A percentile compares a stretch with the other conserved stretches of the same genome.
These are phyloP conservation scores for Nicotiana sylvestris DNA, from an alignment of 257 asterid species.

Conservation along the genomic window DNA sequence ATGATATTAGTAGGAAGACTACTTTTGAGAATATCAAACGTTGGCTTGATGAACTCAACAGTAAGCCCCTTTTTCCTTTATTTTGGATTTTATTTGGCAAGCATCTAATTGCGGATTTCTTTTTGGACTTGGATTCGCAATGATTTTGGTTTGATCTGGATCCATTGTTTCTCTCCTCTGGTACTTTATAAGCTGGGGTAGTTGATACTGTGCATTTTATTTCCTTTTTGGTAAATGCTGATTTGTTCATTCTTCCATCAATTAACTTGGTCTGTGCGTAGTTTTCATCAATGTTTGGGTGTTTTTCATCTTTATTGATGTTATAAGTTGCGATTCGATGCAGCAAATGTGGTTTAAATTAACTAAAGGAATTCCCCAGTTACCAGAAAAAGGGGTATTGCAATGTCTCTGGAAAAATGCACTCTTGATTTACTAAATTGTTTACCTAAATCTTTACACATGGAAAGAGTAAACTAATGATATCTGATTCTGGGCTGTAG, in stretches of 20 bases:
- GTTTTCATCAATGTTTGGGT: background rate
- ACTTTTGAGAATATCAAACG: conserved; percentile 55
- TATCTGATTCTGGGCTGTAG: background rate
- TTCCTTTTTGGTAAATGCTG: background rate
- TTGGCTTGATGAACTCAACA: conserved; percentile 70
- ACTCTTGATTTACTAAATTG: background rate
- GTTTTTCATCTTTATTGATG: background rate
- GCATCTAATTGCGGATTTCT: background rate
- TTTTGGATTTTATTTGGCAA: background rate
- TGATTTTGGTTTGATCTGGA: no score
- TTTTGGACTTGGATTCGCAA: background rate
- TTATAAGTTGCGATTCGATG: background rate
- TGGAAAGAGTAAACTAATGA: background rate
- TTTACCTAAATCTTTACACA: no score
- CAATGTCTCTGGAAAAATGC: background rate
- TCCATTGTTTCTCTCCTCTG: background rate
- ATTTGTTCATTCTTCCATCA: background rate
- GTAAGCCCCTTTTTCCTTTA: conserved; percentile 23
- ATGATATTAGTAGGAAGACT: conserved; percentile 48
- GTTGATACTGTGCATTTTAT: background rate
- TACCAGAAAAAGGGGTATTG: background rate
- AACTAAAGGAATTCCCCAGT: background rate
- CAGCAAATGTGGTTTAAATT: background rate
- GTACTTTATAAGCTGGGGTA: no score
- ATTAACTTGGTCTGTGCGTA: background rate